These are phyloP conservation scores for Yamadazyma sp. DNA, from an alignment of 805 yeast genomes.

Conservation along the genomic window DNA sequence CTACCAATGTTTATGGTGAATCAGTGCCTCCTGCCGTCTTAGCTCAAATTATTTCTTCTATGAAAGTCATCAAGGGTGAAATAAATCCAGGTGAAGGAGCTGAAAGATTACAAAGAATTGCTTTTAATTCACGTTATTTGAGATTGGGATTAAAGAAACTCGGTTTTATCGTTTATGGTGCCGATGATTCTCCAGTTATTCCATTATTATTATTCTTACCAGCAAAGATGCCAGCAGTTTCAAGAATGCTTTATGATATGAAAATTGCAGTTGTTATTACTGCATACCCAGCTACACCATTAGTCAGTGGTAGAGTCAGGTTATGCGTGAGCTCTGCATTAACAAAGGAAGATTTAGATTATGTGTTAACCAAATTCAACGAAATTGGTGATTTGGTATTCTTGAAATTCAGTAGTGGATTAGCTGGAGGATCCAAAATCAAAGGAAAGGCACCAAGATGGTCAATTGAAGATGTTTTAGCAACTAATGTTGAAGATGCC, in stretches of 20 bases:
- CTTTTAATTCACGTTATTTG: conserved; percentile 92
- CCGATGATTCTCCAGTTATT: conserved; percentile 94
- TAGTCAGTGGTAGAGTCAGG: conserved; percentile 85
- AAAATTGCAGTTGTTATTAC: conserved; percentile 94
- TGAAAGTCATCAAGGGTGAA: conserved; percentile 76
- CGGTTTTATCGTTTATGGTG: conserved; percentile 93
- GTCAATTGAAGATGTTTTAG: conserved; percentile 74
- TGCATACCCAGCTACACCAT: conserved; percentile 97
- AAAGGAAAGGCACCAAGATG: conserved; percentile 65
- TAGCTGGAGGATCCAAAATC: conserved; percentile 64
- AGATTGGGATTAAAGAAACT: conserved; percentile 86
- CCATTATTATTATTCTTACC: conserved; percentile 88
- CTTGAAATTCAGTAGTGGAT: conserved; percentile 75
- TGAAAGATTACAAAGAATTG: conserved; percentile 87
- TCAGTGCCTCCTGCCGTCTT: conserved; percentile 88
- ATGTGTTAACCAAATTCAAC: conserved; percentile 63
- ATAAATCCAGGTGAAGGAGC: conserved; percentile 89
- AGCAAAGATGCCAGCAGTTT: conserved; percentile 89
- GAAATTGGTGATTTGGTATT: conserved; percentile 75
- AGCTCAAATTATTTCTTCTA: conserved; percentile 79
- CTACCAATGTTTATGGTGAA: conserved; percentile 78
- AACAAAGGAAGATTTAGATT: conserved; percentile 91
- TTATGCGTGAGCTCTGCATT: conserved; percentile 89
- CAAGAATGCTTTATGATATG: conserved; percentile 73
- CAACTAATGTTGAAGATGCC: conserved; percentile 66